These are phyloP conservation scores for Periconia macrospinosa DNA, from an alignment of 2,329 filamentous ascomycete species.

Conservation along the genomic window DNA sequence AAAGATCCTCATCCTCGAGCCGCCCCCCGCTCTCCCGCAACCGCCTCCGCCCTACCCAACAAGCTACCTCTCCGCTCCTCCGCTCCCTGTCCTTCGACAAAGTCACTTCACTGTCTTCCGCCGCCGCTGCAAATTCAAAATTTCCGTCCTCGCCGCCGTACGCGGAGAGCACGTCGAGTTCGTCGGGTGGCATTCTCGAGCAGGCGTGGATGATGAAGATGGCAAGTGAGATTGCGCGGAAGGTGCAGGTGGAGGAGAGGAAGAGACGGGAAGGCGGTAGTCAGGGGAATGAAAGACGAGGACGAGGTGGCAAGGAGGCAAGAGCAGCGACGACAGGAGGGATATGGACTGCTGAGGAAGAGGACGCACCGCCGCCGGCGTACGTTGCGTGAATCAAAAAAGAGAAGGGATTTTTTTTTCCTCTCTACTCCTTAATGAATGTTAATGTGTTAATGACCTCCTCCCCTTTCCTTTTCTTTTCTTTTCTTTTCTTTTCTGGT, in stretches of 20 bases:
- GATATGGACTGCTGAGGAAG: constrained; percentile 27
- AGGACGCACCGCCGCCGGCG: constrained; percentile 36
- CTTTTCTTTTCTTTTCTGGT: no score
- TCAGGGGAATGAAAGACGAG: not conserved
- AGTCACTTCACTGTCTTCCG: constrained; percentile 27
- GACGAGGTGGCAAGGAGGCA: constrained; percentile 1
- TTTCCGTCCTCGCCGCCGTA: constrained; percentile 22
- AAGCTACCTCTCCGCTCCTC: constrained; percentile 39
- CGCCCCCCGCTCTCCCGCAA: constrained; percentile 33
- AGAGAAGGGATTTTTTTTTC: no score
- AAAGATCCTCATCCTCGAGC: constrained; percentile 8
- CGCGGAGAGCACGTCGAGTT: constrained; percentile 23
- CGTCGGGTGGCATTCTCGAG: constrained; percentile 63
- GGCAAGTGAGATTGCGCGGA: constrained; percentile 84
- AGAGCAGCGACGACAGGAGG: constrained; percentile 4
- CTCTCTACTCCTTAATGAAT: no score
- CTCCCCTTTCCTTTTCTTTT: no score
- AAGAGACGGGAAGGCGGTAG: not conserved
- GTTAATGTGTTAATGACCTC: no score
- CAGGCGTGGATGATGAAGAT: constrained; percentile 92
- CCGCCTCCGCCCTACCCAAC: constrained; percentile 33
- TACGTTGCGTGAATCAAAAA: constrained; percentile 32
- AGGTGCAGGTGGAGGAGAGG: constrained; percentile 81
- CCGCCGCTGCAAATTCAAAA: constrained; percentile 12
- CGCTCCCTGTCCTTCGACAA: constrained; percentile 40